Conservation (phyloP, 2,329 filamentous ascomycete genomes). For the Ophiocordyceps camponoti-leonardi region DNA sequence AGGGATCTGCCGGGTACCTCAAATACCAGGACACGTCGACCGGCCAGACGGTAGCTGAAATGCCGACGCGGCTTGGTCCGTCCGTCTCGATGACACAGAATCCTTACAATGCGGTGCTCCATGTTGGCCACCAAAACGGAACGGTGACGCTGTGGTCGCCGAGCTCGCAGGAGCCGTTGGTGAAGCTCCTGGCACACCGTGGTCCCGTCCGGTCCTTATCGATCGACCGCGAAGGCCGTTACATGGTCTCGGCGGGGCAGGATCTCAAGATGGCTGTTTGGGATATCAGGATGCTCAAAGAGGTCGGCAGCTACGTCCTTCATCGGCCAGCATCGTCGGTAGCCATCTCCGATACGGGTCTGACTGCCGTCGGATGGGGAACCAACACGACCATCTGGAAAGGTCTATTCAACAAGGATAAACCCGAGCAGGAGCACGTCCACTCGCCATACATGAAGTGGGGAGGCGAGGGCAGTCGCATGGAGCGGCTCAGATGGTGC, state of each 20-base stretch:
- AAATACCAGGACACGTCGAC: slow-evolving; percentile 95
- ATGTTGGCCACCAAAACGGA: slow-evolving; percentile 89
- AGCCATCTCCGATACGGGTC: slow-evolving; percentile 71
- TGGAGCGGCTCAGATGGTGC: slow-evolving; percentile 79
- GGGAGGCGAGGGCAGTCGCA: slow-evolving; percentile 67
- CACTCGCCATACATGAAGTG: slow-evolving; percentile 85
- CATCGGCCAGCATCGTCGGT: slow-evolving; percentile 68
- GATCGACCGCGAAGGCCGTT: slow-evolving; percentile 76
- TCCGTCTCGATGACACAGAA: slow-evolving; percentile 79
- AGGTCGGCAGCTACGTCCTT: slow-evolving; percentile 79
- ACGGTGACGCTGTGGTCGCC: slow-evolving; percentile 93
- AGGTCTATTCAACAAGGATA: slow-evolving; percentile 64
- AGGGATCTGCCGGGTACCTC: slow-evolving; percentile 66
- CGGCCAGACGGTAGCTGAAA: slow-evolving; percentile 71
- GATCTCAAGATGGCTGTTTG: slow-evolving; percentile 87
- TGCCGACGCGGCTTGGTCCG: slow-evolving; percentile 68
- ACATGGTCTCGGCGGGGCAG: slow-evolving; percentile 89
- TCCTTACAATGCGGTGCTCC: slow-evolving; percentile 77
- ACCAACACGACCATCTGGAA: slow-evolving; percentile 84
- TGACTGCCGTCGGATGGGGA: slow-evolving; percentile 83
- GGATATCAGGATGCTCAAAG: slow-evolving; percentile 88
- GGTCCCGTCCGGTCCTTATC: slow-evolving; percentile 77
- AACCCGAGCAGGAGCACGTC: slow-evolving; percentile 57
- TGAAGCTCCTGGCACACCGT: slow-evolving; percentile 78
- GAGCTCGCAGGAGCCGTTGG: slow-evolving; percentile 69